Base-by-base conservation (phyloP, 75 land plant genomes). In the Pinus tabuliformis region DNA sequence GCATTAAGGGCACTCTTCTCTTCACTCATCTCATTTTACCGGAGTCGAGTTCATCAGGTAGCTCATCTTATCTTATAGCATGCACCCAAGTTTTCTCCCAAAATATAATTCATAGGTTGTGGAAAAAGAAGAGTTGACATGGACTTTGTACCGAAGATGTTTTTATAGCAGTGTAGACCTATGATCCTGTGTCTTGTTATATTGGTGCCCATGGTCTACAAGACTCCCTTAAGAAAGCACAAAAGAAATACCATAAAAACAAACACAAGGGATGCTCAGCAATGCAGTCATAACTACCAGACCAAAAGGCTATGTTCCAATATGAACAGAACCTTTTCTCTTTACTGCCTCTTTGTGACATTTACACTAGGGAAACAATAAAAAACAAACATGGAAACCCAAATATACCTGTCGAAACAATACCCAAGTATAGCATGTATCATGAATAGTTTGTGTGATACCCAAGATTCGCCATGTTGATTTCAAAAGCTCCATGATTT, bases 381-480 rank as follows among this genome's bases (percentile, higher is more conserved):
- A 39, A 18, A 68, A 68, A 42, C 3, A 13, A 68, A 42, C 5
- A 39, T 17, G 42, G 33, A 52, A 42, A 73, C 18, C 24, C 24
- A 11, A 68, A 72, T 3, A 68, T 88, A 96, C 99, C 97, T 96
- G 99, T 20, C 99, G 95, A 78, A 96, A 96, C 73, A 96, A 78
- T 11, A 94, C 88, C 97, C 97, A 96, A 14, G 98, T 88, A 85
- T 92, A 94, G 81, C 99, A 96, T 17, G 95, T 89, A 75, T 90
- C 89, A 85, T 96, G 99, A 28, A 94, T 87, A 15, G 99, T 96
- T 78, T 96, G 98, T 72, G 97, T 96, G 73, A 96, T 90, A 65
- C 99, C 99, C 59, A 96, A 78, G 73, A 90, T 76, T 30, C 97
- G 91, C 99, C 99, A 96, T 2, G 99, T 89, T 58, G 99, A 94